Evolutionary conservation across 306 rosid genomes (phyloP).

Genomic region (Argentina anserina): DNA sequence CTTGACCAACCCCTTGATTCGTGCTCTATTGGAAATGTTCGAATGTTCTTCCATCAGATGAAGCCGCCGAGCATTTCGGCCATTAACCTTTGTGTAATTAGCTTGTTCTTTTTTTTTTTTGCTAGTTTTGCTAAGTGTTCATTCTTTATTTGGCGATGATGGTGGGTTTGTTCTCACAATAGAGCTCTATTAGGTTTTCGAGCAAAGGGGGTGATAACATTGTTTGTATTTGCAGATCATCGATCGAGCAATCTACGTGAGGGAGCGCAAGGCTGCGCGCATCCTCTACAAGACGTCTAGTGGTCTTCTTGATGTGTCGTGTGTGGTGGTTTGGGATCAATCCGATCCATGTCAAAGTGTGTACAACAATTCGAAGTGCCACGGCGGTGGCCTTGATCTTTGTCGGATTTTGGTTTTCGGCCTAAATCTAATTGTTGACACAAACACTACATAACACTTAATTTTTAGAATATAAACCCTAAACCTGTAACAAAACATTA

Average conservation of each 20-base stretch:
- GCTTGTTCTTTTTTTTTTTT: not conserved
- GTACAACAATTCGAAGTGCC: too few relatives aligned
- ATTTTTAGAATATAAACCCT: not conserved
- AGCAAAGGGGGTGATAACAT: too few relatives aligned
- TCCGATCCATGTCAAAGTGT: too few relatives aligned
- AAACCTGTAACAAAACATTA: not conserved
- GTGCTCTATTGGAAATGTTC: conserved; percentile 5
- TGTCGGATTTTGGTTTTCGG: too few relatives aligned
- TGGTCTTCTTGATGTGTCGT: not conserved
- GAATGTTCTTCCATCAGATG: conserved; percentile 22
- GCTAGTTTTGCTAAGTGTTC: not conserved
- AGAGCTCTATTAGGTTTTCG: not conserved
- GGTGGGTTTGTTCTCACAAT: not conserved
- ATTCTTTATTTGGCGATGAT: not conserved
- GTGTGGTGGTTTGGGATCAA: not conserved
- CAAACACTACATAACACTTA: not conserved
- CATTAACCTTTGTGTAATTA: not conserved
- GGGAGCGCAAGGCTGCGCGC: too few relatives aligned
- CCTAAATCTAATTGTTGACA: not conserved
- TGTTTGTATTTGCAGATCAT: too few relatives aligned
- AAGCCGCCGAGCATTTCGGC: conserved; percentile 19
- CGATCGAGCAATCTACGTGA: too few relatives aligned
- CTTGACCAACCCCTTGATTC: conserved; percentile 23
- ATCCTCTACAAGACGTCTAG: too few relatives aligned
- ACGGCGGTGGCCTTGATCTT: not conserved